Conservation (phyloP, 2,329 filamentous ascomycete genomes). For the Fusarium marasasianum region DNA sequence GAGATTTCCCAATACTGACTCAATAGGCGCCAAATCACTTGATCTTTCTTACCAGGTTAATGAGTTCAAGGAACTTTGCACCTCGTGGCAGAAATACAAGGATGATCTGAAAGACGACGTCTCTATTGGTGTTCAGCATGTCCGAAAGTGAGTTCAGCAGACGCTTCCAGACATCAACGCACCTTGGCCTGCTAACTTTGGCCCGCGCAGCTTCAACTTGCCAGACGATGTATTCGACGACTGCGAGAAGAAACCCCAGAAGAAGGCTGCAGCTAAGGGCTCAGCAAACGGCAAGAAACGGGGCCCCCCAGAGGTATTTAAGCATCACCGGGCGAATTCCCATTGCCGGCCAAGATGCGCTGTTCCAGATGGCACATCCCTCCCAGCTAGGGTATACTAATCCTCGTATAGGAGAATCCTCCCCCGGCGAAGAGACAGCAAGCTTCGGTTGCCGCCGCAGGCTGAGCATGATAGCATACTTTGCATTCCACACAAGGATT, state of each 20-base stretch:
- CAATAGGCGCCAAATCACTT: conserved; percentile 71
- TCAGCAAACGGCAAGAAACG: conserved; percentile 58
- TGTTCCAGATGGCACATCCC: conserved; percentile 1
- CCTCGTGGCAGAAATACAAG: conserved; percentile 78
- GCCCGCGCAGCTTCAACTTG: conserved; percentile 75
- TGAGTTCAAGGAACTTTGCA: conserved; percentile 87
- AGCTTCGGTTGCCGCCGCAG: conserved; percentile 53
- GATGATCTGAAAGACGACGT: conserved; percentile 68
- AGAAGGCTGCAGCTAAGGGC: conserved; percentile 58
- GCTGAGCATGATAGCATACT: conserved; percentile 42
- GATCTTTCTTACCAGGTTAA: conserved; percentile 85
- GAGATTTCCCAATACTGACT: conserved; percentile 44
- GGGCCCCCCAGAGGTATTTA: conserved; percentile 57
- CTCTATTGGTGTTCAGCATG: conserved; percentile 82
- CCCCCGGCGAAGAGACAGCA: conserved; percentile 55
- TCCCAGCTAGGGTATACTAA: conserved; percentile 40
- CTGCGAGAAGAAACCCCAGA: conserved; percentile 78
- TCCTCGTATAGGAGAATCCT: conserved; percentile 47
- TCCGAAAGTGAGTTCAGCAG: conserved; percentile 75
- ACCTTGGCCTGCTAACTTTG: conserved; percentile 15
- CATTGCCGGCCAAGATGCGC: conserved; percentile 20
- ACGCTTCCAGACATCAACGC: neutral
- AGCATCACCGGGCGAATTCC: conserved; percentile 27
- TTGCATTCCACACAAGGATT: conserved; percentile 9
- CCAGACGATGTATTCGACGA: conserved; percentile 89